Conservation (phyloP, 345 rosid species). For the Chamaenerion angustifolium region DNA sequence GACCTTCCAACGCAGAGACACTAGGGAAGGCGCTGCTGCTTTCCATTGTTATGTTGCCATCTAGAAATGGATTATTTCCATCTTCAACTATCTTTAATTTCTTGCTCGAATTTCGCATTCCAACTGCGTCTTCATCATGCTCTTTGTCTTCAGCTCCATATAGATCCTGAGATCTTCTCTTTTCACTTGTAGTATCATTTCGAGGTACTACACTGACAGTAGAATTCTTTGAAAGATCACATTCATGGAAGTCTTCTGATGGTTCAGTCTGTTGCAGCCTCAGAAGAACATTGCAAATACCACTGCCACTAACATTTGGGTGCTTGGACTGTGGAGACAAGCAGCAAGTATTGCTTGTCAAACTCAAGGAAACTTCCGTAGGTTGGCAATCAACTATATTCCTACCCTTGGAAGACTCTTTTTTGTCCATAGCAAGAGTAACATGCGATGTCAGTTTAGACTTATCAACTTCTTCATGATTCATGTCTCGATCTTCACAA, state of each 20-base stretch:
- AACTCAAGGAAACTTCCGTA: conserved; percentile 1
- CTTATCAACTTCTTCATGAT: conserved; percentile 9
- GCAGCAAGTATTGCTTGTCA: conserved; percentile 4
- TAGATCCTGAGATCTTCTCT: conserved; percentile 10
- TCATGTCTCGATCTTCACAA: conserved; percentile 7
- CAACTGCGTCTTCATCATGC: conserved; percentile 12
- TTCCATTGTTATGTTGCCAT: conserved; percentile 13
- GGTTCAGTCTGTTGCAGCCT: conserved; percentile 6
- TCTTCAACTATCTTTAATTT: conserved; percentile 8
- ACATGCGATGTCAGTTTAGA: conserved; percentile 1
- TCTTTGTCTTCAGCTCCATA: conserved; percentile 9
- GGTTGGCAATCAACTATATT: too few species aligned
- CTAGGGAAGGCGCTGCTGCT: conserved; percentile 1
- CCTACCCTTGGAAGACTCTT: conserved; percentile 8
- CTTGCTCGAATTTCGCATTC: conserved; percentile 9
- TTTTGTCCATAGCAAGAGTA: conserved; percentile 7
- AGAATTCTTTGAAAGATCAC: conserved; percentile 2
- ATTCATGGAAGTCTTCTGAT: conserved; percentile 12
- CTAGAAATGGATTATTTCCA: conserved; percentile 12
- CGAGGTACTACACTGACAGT: conserved; percentile 11
- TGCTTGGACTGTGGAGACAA: conserved; percentile 10
- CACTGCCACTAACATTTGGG: conserved; percentile 3
- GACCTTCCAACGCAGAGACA: too few species aligned
- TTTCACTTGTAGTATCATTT: conserved; percentile 12
- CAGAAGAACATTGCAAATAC: conserved; percentile 5